phyloP scores from a whole-genome alignment of 768 basidiomycete genomes.

The Austroboletus eburneus region DNA sequence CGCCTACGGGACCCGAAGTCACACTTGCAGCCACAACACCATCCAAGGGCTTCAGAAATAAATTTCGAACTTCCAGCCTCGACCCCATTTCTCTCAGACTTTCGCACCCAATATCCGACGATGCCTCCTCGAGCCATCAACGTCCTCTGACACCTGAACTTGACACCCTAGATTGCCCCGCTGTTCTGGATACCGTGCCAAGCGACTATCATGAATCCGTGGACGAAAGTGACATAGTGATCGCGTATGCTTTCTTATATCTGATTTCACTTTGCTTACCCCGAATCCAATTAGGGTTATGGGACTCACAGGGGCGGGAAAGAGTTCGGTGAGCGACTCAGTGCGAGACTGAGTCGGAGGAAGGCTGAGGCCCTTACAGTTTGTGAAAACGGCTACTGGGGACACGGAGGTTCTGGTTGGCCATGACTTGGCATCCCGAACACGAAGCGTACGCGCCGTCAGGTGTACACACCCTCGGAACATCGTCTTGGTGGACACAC shows the following conservation, averaged over 20 bases:
- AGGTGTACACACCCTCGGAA: conserved; percentile 11
- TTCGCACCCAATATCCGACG: background rate
- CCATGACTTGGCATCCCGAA: conserved; percentile 6
- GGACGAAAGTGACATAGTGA: conserved; percentile 9
- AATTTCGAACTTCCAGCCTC: background rate
- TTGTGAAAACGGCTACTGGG: conserved; percentile 8
- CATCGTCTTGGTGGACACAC: conserved; percentile 17
- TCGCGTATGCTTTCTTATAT: conserved; percentile 10
- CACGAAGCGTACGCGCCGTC: conserved; percentile 3
- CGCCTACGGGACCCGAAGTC: no score
- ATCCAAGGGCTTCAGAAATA: background rate
- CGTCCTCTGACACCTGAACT: background rate
- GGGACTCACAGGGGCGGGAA: conserved; percentile 14
- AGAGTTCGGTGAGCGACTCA: conserved; percentile 15
- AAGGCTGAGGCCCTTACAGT: conserved; percentile 4
- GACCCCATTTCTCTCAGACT: background rate
- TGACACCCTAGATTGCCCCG: background rate
- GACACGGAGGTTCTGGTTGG: background rate
- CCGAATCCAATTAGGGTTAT: conserved; percentile 8
- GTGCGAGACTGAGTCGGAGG: background rate
- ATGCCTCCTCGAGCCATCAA: background rate
- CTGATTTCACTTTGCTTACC: background rate
- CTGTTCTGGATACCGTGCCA: background rate
- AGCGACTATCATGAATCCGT: background rate
- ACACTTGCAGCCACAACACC: background rate